phyloP scores from a whole-genome alignment of 2,329 filamentous ascomycete species.

The Aspergillaceae sp. region DNA sequence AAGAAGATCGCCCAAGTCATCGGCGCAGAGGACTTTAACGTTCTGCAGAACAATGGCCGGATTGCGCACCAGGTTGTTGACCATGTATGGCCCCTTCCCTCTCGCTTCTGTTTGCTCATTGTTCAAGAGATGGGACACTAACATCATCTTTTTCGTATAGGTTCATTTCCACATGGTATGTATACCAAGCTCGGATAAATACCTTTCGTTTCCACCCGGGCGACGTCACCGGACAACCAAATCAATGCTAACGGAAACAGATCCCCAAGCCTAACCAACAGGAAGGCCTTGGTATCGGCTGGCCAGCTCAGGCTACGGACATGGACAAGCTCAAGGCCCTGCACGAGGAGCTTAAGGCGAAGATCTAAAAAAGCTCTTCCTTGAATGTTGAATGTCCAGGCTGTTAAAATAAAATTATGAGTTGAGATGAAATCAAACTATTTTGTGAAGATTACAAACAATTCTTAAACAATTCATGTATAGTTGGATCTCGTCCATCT shows the following conservation, averaged over 20 bases:
- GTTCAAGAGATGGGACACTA: too few species aligned
- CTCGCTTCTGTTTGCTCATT: background rate
- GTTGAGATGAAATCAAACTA: background rate
- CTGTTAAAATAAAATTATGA: background rate
- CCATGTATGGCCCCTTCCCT: slow-evolving; percentile 55
- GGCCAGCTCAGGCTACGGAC: slow-evolving; percentile 67
- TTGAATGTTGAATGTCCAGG: background rate
- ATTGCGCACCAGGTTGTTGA: slow-evolving; percentile 88
- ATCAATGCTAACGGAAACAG: slow-evolving; percentile 32
- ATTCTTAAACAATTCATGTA: too few species aligned
- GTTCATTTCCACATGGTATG: slow-evolving; percentile 89
- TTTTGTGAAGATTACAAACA: too few species aligned
- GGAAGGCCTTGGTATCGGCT: slow-evolving; percentile 71
- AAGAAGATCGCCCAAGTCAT: slow-evolving; percentile 77
- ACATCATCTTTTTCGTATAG: slow-evolving; percentile 31
- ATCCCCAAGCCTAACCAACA: slow-evolving; percentile 85
- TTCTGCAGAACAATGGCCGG: slow-evolving; percentile 90
- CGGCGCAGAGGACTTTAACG: slow-evolving; percentile 75
- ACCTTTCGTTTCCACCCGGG: too few species aligned
- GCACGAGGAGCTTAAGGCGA: slow-evolving; percentile 75
- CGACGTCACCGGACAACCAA: too few species aligned
- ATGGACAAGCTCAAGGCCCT: slow-evolving; percentile 77
- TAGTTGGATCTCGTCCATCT: too few species aligned
- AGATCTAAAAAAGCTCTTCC: slow-evolving; percentile 54
- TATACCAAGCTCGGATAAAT: background rate